Conservation (phyloP, 495 filamentous ascomycete genomes). For the Xylaria acuta region DNA sequence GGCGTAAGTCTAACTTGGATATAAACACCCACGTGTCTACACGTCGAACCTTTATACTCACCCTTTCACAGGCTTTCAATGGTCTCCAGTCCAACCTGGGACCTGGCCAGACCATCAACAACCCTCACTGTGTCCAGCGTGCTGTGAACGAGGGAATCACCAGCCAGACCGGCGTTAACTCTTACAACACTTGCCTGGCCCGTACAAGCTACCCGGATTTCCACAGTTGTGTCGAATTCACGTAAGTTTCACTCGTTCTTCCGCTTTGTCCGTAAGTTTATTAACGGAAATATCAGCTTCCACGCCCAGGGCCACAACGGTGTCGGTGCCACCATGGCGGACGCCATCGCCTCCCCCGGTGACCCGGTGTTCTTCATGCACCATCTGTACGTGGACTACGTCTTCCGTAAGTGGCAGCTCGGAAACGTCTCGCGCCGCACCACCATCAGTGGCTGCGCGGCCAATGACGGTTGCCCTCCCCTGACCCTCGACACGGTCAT, state of each 20-base stretch:
- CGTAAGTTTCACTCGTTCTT: conserved; percentile 30
- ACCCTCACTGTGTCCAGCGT: conserved; percentile 44
- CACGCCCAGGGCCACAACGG: conserved; percentile 44
- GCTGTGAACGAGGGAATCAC: conserved; percentile 42
- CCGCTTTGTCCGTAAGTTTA: background rate
- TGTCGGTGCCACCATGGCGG: conserved; percentile 57
- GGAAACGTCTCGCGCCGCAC: conserved; percentile 30
- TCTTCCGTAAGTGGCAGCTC: conserved; percentile 70
- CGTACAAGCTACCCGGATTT: conserved; percentile 42
- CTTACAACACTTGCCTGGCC: conserved; percentile 38
- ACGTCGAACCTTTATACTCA: conserved; percentile 9
- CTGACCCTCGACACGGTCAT: conserved; percentile 46
- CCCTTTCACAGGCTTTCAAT: conserved; percentile 34
- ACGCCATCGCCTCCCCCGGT: conserved; percentile 60
- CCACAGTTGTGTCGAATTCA: conserved; percentile 43
- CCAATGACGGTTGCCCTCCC: conserved; percentile 36
- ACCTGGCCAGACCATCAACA: conserved; percentile 38
- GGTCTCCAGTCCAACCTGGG: conserved; percentile 44
- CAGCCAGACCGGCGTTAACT: conserved; percentile 33
- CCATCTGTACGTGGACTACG: conserved; percentile 68
- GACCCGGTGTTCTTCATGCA: conserved; percentile 71
- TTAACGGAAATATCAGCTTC: conserved; percentile 24
- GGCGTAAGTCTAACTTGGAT: conserved; percentile 44
- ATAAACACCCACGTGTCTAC: background rate
- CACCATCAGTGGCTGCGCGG: conserved; percentile 41